A percentile compares a stretch with the other conserved stretches of the same genome.
These are phyloP conservation scores for Entonaema liquescens DNA, from an alignment of 495 filamentous ascomycete genomes.

Conservation along the genomic window DNA sequence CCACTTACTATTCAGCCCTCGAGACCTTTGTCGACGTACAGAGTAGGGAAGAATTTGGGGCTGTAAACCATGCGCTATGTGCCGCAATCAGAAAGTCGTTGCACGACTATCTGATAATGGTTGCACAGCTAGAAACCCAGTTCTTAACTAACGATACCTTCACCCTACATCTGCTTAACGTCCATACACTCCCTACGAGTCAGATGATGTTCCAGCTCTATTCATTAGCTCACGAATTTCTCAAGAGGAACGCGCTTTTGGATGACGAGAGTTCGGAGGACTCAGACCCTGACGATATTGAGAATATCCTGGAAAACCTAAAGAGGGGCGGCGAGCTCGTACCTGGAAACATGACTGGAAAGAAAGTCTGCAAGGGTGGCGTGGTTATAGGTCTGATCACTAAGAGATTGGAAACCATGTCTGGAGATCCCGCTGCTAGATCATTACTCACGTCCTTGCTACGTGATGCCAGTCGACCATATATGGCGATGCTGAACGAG, in stretches of 20 bases:
- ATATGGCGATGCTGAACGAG: constrained; percentile 98
- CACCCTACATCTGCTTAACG: constrained; percentile 89
- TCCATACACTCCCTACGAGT: constrained; percentile 87
- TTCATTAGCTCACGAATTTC: constrained; percentile 82
- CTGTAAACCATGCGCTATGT: constrained; percentile 96
- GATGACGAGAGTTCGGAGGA: constrained; percentile 88
- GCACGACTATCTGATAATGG: constrained; percentile 90
- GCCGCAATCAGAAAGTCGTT: constrained; percentile 89
- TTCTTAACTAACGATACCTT: constrained; percentile 86
- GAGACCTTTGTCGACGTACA: constrained; percentile 95
- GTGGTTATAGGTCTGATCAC: constrained; percentile 86
- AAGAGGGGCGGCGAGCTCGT: constrained; percentile 83
- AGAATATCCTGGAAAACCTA: constrained; percentile 79
- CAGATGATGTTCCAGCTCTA: constrained; percentile 92
- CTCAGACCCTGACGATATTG: constrained; percentile 79
- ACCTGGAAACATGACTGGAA: constrained; percentile 79
- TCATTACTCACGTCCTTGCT: constrained; percentile 80
- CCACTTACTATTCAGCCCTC: constrained; percentile 88
- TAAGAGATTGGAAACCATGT: constrained; percentile 83
- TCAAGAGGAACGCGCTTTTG: constrained; percentile 84
- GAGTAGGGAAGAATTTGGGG: constrained; percentile 89
- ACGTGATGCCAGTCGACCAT: constrained; percentile 88
- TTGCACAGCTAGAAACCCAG: constrained; percentile 92
- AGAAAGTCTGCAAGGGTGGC: constrained; percentile 94
- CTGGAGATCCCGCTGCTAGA: constrained; percentile 89